Conservation (phyloP, 2,329 filamentous ascomycete species). For the Dendryphion nanum region DNA sequence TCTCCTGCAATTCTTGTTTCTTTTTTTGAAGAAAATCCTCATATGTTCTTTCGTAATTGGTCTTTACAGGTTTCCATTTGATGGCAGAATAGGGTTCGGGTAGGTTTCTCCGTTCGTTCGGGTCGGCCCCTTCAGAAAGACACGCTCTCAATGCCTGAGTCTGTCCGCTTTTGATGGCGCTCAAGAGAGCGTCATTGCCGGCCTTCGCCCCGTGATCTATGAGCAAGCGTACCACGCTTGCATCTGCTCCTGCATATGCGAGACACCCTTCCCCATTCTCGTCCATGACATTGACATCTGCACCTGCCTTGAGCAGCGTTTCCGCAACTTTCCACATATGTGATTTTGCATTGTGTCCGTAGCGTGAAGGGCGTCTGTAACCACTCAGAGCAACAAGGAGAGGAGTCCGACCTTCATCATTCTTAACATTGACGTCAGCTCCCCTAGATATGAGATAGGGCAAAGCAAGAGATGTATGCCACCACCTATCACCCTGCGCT, state of each 20-base stretch:
- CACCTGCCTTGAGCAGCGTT: constrained; percentile 6
- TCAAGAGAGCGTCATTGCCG: constrained; percentile 4
- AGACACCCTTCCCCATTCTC: constrained; percentile 8
- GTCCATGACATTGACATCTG: constrained; percentile 11
- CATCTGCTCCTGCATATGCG: constrained; percentile 3
- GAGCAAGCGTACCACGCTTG: constrained; percentile 4
- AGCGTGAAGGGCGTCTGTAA: neutral
- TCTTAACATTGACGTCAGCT: constrained; percentile 10
- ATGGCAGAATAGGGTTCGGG: neutral
- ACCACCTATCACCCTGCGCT: constrained; percentile 9
- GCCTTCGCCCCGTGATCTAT: constrained; percentile 6
- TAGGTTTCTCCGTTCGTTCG: constrained; percentile 4
- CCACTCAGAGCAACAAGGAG: constrained; percentile 20
- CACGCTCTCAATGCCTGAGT: constrained; percentile 2
- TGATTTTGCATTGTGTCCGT: constrained; percentile 5
- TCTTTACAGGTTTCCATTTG: neutral
- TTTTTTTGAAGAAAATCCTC: too few species aligned
- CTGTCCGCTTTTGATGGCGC: constrained; percentile 2
- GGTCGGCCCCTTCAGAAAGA: constrained; percentile 4
- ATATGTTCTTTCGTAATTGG: too few species aligned
- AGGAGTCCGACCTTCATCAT: constrained; percentile 20
- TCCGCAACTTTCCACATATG: constrained; percentile 6
- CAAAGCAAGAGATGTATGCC: constrained; percentile 12
- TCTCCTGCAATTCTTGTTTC: neutral
- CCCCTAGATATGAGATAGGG: constrained; percentile 13